Evolutionary conservation across 192 early-diverging fungal species (phyloP), one percentile per base, ranked within the genome.

Genomic region (Linnemannia exigua): DNA sequence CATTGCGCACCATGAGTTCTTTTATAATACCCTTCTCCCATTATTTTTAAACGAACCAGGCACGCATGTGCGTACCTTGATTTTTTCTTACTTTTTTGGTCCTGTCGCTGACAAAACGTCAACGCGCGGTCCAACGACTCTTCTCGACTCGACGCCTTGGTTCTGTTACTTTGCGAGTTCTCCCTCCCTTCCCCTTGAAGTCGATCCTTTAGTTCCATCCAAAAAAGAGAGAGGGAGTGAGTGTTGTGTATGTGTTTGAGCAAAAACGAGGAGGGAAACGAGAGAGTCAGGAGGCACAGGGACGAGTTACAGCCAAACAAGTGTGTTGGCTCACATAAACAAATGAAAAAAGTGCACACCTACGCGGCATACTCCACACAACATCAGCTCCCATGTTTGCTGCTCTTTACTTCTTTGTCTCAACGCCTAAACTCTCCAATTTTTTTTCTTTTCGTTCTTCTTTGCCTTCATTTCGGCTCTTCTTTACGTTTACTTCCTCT

Each of bases 361-460:
- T 28, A 61, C 25, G 28, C 28, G 31, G n/a, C 52, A 25, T 54
- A 54, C 52, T 54, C 52, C 22, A n/a, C 51, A 15, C 17, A 50
- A 54, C 52, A 54, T 54, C 22, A 54, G 1, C n/a, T n/a, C n/a
- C n/a, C 41, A 44, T 9, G 9, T 3, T 44, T 44, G 41, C 41
- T 63, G 28, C 58, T 63, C 58, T 31, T 9, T 44, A 9, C 1
- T 63, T 63, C 58, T 33, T 63, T 31, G 12, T 50, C 48, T 50
- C 15, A 2, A 11, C 15, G 14, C 15, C 48, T 50, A 14, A 50
- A 50, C 48, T 50, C 52, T 58, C 22, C 58, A 63, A 16, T 15
- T 5, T 48, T 28, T 70, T 70, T 70, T 70, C 41, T 44, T 70
- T 70, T 69, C 44, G 36, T 44, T 47, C 46, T 14, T n/a, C 25